Percentiles rank a stretch among this genome's conserved stretches.
These are phyloP conservation scores for Tricharina praecox DNA, from an alignment of 495 filamentous ascomycete species.

Conservation along the genomic window DNA sequence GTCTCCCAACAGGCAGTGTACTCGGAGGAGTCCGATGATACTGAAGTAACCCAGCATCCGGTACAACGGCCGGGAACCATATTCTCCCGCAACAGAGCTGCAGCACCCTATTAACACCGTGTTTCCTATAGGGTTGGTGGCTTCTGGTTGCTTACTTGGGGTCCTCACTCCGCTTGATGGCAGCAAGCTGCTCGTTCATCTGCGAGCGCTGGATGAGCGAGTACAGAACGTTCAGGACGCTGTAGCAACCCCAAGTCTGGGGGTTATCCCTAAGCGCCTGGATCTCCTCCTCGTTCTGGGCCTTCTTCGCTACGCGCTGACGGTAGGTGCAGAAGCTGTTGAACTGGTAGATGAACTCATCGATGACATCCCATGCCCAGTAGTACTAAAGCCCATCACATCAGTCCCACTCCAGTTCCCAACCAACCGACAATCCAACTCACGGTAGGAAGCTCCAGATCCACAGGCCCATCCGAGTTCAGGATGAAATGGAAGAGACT, in stretches of 20 bases:
- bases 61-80: conserved; percentile 81
- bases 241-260: conserved; percentile 99
- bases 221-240: conserved; percentile 96
- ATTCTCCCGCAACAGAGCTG: conserved; percentile 70
- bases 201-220: conserved; percentile 95
- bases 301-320: conserved; percentile 72
- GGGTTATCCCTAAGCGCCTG: conserved; percentile 83
- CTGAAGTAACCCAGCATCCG: conserved; percentile 98
- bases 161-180: conserved; percentile 87
- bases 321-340: conserved; percentile 97
- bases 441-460: conserved; percentile 88
- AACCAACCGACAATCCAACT: too few relatives aligned
- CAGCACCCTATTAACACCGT: too few relatives aligned
- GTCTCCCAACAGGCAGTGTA: conserved; percentile 92
- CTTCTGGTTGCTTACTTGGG: conserved; percentile 29
- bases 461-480: conserved; percentile 94
- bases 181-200: conserved; percentile 87
- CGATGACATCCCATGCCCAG: conserved; percentile 99
- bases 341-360: conserved; percentile 99
- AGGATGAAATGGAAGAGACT: conserved; percentile 96
- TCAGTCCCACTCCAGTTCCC: conserved; percentile 13
- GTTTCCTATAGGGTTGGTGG: too few relatives aligned
- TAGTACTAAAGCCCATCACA: conserved; percentile 51
- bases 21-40: conserved; percentile 88
- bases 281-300: conserved; percentile 74